Base-by-base conservation (phyloP, 2,329 filamentous ascomycete genomes). In the Elsinoe australis region DNA sequence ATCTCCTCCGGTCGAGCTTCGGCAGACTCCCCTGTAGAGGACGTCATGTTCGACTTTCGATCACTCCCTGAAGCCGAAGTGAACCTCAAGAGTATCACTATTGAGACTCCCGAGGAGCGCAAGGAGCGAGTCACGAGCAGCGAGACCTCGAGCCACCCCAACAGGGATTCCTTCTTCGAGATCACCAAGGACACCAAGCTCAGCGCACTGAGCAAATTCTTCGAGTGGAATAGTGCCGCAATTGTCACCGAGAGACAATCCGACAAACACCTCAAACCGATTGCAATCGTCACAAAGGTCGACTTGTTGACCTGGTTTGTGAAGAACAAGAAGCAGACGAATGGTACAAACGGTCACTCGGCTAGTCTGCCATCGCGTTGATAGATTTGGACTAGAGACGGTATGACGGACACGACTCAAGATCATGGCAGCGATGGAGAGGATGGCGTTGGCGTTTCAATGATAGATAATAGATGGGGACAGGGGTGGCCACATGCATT, bases 161-260 rank as follows among this genome's bases (percentile, higher is more conserved):
- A 78, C 65, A 62, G 66, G 17, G 75, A 82, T 51, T 81, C 85
- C 61, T 98, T 95, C 67, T 85, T 96, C 44, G 85, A 96, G 68
- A 95, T 98, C 62, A 96, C 92, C 5, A 73, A 85, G 63, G 86
- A 95, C 56, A 98, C 92, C 1, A 84, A 85, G 2, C 74, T 98
- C 31, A 79, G 77, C 38, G 82, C 85, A 35, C 74, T 98, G 47
- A 90, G 87, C 71, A 82, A 85, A 60, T 98, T 98, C 70, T 87
- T 96, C 55, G 88, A 96, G 70, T 96, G 92, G 88, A 96, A 98
- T 68, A 92, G 85, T 57, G 90, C 92, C 0, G 92, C 92, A 0
- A 81, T 98, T 41, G 87, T 98, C 2, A 98, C 90, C 0, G 89
- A 96, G 65, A 75, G 78, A 56, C 71, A 71, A 9, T 77, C 70